A percentile compares a stretch with the other conserved stretches of the same genome.
Conservation (phyloP, 345 rosid species). For the Camelina laxa region DNA sequence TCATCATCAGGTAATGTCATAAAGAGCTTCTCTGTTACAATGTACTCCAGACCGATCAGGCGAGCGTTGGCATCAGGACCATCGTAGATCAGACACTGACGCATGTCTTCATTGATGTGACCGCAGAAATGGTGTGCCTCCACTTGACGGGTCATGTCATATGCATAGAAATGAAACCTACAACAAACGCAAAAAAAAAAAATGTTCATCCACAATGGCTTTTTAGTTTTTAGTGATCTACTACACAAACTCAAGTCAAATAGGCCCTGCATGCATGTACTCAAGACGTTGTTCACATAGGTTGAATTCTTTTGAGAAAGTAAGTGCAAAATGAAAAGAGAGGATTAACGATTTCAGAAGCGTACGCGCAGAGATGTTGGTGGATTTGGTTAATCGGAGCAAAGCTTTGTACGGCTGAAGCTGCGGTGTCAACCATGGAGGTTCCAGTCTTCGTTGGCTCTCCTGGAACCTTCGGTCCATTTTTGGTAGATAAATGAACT, state of each 20-base stretch:
- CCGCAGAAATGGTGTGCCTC: constrained; percentile 83
- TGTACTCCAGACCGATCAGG: constrained; percentile 77
- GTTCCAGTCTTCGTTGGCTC: constrained; percentile 57
- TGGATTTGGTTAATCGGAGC: constrained; percentile 70
- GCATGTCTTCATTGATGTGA: constrained; percentile 79
- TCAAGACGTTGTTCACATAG: background rate
- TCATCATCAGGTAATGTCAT: constrained; percentile 69
- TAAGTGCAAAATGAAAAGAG: background rate
- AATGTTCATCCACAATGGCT: background rate
- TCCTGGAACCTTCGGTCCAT: constrained; percentile 63
- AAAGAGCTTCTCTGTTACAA: constrained; percentile 70
- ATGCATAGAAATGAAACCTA: constrained; percentile 72
- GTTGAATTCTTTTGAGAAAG: background rate
- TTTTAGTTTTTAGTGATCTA: too few species aligned
- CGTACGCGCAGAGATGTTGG: constrained; percentile 89
- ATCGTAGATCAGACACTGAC: constrained; percentile 82
- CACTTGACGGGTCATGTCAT: constrained; percentile 84
- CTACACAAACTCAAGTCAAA: background rate
- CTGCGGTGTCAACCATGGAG: constrained; percentile 64
- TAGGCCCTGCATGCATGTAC: background rate
- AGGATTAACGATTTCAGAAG: background rate
- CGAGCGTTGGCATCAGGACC: constrained; percentile 56
- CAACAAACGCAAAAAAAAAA: background rate
- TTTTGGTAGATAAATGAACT: constrained; percentile 36
- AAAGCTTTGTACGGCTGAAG: constrained; percentile 66